Evolutionary conservation across 768 basidiomycete genomes (phyloP), one percentile per base, ranked within the genome.

Genomic region (Lactarius psammicola): DNA sequence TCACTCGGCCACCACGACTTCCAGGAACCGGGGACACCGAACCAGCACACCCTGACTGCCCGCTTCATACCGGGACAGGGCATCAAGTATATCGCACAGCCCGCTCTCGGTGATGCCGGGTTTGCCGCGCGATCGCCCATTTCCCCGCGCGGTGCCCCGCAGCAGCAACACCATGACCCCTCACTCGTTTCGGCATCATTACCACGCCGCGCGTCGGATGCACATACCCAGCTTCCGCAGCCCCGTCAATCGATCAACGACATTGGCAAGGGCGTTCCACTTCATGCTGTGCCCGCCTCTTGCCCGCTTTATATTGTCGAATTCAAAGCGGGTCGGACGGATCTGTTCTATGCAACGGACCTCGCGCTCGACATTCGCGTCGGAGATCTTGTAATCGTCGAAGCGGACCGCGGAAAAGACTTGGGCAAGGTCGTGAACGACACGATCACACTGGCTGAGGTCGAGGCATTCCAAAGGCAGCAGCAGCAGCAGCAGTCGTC

Each of bases 261-360:
- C 13, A 86, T 96, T 28, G 95, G 96, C 58, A 89, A 89, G 72
- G 96, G 96, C 40, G 85, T 98, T 0, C 94, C 95, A 0, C 82
- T 98, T 20, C 87, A 89, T 73, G 76, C 89, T 56, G 88, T 99
- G 49, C 89, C 95, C 0, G 75, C 89, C 15, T 86, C 87, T 40
- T 92, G 90, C 80, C 94, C 91, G n/a, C 83, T 99, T 9, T 98
- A 85, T 81, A 95, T 98, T 71, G 90, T 98, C 71, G 92, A 97
- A 76, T 99, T 99, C 83, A 99, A 98, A 78, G 95, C 95, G 0
- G 94, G 94, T 0, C 86, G 96, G 46, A 94, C 94, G 68, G 96
- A 98, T 75, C 78, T 99, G 31, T 98, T 95, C 78, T 98, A 97
- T 76, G 82, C 88, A 67, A 89, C 87, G 0, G 91, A 95, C 72